These are phyloP conservation scores for Daldinia sp. DNA, from an alignment of 2,329 filamentous ascomycete species.

Conservation along the genomic window DNA sequence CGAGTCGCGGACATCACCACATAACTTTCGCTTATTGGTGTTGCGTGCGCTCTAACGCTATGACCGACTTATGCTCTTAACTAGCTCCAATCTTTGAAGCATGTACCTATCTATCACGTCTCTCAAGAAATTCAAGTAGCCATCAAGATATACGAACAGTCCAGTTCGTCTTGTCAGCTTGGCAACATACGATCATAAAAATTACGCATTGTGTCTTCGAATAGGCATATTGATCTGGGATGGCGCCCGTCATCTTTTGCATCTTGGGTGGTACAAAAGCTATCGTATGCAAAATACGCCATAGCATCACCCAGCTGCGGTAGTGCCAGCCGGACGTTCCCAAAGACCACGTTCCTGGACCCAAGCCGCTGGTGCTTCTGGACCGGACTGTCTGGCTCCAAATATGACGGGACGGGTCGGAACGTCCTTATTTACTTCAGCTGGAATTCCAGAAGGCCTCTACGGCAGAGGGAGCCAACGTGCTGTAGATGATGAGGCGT, in stretches of 20 bases:
- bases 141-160: background rate
- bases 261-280: constrained; percentile 40
- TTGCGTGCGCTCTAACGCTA: background rate
- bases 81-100: background rate
- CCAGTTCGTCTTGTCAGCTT: background rate
- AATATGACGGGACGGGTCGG: constrained; percentile 23
- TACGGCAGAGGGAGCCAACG: background rate
- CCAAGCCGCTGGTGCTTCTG: constrained; percentile 37
- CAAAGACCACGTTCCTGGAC: constrained; percentile 40
- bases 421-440: constrained; percentile 7
- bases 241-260: constrained; percentile 34
- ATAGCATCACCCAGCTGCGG: constrained; percentile 31
- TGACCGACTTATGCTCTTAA: background rate
- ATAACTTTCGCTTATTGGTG: background rate
- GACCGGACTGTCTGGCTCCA: constrained; percentile 19
- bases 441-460: constrained; percentile 20
- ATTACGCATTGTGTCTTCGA: constrained; percentile 7
- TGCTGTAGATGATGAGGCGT: background rate
- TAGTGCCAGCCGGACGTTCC: constrained; percentile 30
- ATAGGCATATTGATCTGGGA: constrained; percentile 33
- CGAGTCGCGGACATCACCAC: background rate
- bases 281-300: constrained; percentile 4
- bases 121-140: background rate
- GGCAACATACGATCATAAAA: background rate
- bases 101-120: background rate